Evolutionary conservation across 345 rosid species (phyloP).

Genomic region (Psidium guajava): DNA sequence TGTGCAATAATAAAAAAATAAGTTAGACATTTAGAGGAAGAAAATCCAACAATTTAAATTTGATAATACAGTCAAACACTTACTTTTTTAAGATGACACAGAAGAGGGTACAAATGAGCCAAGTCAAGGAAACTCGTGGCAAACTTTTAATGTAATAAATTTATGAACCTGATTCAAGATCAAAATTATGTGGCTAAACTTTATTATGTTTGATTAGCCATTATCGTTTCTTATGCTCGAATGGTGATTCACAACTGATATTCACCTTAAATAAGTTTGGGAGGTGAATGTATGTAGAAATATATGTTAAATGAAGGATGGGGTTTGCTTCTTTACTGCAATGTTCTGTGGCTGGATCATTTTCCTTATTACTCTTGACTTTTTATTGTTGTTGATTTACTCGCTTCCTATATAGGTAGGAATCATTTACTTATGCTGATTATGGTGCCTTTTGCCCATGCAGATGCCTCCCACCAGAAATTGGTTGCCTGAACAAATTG

Average conservation of each 20-base stretch:
- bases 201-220: background rate
- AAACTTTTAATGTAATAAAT: background rate
- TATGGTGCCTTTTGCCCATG: slow-evolving; percentile 3
- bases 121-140: background rate
- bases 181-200: background rate
- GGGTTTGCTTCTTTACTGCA: background rate
- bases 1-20: background rate
- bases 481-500: slow-evolving; percentile 69
- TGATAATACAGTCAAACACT: background rate
- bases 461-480: slow-evolving; percentile 94
- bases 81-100: background rate
- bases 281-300: background rate
- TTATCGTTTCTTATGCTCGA: background rate
- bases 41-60: background rate
- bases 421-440: background rate
- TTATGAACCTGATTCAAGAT: background rate
- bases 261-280: background rate
- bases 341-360: background rate
- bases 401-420: background rate
- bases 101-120: background rate
- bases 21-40: background rate
- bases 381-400: background rate
- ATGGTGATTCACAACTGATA: background rate
- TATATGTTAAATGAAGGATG: background rate
- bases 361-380: background rate